Evolutionary conservation across 1,284 basidiomycete species (phyloP).

Genomic region (Malassezia caprae): DNA sequence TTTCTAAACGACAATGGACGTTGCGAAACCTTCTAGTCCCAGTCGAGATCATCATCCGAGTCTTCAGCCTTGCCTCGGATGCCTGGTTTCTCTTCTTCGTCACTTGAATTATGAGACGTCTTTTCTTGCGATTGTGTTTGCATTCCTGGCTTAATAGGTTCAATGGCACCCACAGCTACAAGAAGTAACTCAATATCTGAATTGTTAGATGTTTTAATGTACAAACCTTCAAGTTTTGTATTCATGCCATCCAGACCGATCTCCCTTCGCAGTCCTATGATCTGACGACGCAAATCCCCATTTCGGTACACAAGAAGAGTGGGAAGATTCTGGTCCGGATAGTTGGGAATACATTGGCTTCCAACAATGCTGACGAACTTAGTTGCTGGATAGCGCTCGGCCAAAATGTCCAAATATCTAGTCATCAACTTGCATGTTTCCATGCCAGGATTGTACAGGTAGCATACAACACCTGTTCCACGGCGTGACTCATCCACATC

Average conservation of each 20-base stretch:
- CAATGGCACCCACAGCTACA: slow-evolving; percentile 38
- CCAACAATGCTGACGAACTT: slow-evolving; percentile 95
- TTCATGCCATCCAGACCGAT: slow-evolving; percentile 56
- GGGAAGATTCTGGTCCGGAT: slow-evolving; percentile 81
- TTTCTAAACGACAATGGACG: no score
- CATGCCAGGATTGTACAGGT: slow-evolving; percentile 67
- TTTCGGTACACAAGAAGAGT: slow-evolving; percentile 86
- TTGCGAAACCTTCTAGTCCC: slow-evolving; percentile 28
- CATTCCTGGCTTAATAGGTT: slow-evolving; percentile 19
- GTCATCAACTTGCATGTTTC: slow-evolving; percentile 61
- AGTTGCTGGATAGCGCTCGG: slow-evolving; percentile 71
- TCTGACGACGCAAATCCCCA: slow-evolving; percentile 76
- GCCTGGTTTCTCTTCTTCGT: slow-evolving; percentile 4
- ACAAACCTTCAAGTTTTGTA: slow-evolving; percentile 70
- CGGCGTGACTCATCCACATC: slow-evolving; percentile 16
- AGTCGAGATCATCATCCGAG: slow-evolving; percentile 41
- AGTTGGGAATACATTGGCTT: slow-evolving; percentile 75
- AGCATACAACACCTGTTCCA: slow-evolving; percentile 77
- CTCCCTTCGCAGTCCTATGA: slow-evolving; percentile 64
- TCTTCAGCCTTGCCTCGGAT: slow-evolving; percentile 28
- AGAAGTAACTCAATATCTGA: slow-evolving; percentile 42
- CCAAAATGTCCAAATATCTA: slow-evolving; percentile 63
- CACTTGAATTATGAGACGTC: slow-evolving; percentile 19
- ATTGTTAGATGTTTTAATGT: not conserved
- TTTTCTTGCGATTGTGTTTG: slow-evolving; percentile 15